Percentiles rank a stretch among this genome's conserved stretches.
These are phyloP conservation scores for Luffa acutangula DNA, from an alignment of 306 rosid genomes.

Conservation along the genomic window DNA sequence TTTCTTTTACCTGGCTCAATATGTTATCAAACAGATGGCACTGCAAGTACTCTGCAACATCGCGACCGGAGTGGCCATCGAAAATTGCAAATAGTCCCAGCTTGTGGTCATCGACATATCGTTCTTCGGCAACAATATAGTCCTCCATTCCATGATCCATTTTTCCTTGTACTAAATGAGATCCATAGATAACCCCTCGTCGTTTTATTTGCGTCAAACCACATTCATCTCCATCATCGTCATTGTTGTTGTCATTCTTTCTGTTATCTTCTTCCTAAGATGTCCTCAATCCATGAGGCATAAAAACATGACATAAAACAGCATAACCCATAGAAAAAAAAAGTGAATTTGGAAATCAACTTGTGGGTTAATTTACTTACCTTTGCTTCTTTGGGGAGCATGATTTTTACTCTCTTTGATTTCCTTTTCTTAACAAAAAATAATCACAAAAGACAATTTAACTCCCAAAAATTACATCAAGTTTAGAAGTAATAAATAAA, in stretches of 20 bases:
- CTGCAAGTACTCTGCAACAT: slow-evolving; percentile 49
- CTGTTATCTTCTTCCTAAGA: not conserved
- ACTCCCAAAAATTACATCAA: too few relatives aligned
- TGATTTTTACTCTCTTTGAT: not conserved
- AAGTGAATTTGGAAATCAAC: too few relatives aligned
- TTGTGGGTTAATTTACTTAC: not conserved
- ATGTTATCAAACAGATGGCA: slow-evolving; percentile 44
- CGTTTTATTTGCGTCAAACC: not conserved
- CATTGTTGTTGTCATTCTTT: slow-evolving; percentile 9
- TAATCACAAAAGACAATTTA: not conserved
- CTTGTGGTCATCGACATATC: slow-evolving; percentile 15
- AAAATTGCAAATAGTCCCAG: slow-evolving; percentile 37
- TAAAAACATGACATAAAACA: not conserved
- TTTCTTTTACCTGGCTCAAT: not conserved
- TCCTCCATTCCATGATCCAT: slow-evolving; percentile 56
- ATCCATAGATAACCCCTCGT: slow-evolving; percentile 40
- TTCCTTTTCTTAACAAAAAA: not conserved
- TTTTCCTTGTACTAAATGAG: slow-evolving; percentile 31
- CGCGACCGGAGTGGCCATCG: slow-evolving; percentile 46
- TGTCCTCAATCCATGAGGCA: not conserved
- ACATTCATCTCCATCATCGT: not conserved
- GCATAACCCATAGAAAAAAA: not conserved
- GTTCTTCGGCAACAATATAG: slow-evolving; percentile 35
- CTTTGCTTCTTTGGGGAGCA: not conserved
- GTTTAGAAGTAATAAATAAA: too few relatives aligned